phyloP scores from a whole-genome alignment of 495 filamentous ascomycete genomes.

The Aspergillus baeticus region DNA sequence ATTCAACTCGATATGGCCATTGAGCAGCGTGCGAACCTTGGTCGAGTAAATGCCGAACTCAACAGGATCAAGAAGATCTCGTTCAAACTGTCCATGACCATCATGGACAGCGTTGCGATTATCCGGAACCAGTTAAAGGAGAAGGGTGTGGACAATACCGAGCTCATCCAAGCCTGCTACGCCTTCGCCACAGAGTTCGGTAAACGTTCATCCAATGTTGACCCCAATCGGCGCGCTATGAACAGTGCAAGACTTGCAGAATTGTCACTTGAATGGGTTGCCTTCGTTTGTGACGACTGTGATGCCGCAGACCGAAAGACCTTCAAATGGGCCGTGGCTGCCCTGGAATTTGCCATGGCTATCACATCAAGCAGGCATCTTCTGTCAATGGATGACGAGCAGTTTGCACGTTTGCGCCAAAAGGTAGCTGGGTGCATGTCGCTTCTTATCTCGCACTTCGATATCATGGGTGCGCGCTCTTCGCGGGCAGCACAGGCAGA shows the following conservation, averaged over 20 bases:
- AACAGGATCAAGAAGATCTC: slow-evolving; percentile 95
- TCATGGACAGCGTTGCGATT: slow-evolving; percentile 97
- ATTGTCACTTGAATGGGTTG: slow-evolving; percentile 93
- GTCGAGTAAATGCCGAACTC: slow-evolving; percentile 84
- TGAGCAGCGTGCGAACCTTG: slow-evolving; percentile 89
- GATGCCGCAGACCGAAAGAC: slow-evolving; percentile 92
- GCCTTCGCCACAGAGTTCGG: slow-evolving; percentile 98
- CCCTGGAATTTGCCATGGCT: slow-evolving; percentile 93
- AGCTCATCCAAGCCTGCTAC: slow-evolving; percentile 98
- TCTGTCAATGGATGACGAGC: slow-evolving; percentile 77
- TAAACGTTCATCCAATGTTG: slow-evolving; percentile 88
- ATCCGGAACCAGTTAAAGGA: slow-evolving; percentile 75
- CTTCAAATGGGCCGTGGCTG: slow-evolving; percentile 94
- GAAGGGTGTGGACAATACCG: slow-evolving; percentile 81
- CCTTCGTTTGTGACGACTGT: slow-evolving; percentile 97
- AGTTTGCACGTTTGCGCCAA: slow-evolving; percentile 74
- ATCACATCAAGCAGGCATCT: slow-evolving; percentile 94
- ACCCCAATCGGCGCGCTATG: slow-evolving; percentile 88
- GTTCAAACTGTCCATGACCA: slow-evolving; percentile 96
- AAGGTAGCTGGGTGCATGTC: slow-evolving; percentile 99
- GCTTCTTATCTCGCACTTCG: slow-evolving; percentile 94
- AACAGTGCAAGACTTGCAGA: slow-evolving; percentile 94
- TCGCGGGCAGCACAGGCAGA: slow-evolving; percentile 91
- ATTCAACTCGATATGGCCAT: slow-evolving; percentile 83
- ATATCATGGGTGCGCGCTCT: slow-evolving; percentile 96